These are phyloP conservation scores for Hericium rajendrae DNA, from an alignment of 768 basidiomycete genomes.

Conservation along the genomic window DNA sequence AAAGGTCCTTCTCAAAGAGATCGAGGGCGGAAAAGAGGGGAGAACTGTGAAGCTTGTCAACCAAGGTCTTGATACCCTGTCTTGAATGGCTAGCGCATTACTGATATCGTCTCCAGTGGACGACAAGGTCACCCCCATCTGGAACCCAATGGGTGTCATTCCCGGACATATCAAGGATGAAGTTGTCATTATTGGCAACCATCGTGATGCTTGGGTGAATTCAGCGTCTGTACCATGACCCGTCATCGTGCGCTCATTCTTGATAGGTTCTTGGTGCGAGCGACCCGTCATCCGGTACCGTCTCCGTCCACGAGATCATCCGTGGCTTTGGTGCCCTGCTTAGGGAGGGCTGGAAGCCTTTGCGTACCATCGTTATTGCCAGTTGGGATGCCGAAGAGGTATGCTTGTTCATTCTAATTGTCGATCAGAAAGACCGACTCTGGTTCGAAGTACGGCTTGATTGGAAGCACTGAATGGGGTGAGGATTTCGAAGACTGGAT, in stretches of 20 bases:
- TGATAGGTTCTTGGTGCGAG: slow-evolving; percentile 67
- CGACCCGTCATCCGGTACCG: slow-evolving; percentile 76
- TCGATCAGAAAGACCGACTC: not conserved
- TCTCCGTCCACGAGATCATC: slow-evolving; percentile 67
- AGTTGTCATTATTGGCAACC: slow-evolving; percentile 79
- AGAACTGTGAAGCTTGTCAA: slow-evolving; percentile 48
- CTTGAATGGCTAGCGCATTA: not conserved
- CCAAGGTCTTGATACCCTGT: slow-evolving; percentile 28
- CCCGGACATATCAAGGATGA: slow-evolving; percentile 81
- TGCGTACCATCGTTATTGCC: slow-evolving; percentile 66
- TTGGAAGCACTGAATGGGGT: slow-evolving; percentile 88
- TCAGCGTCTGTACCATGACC: slow-evolving; percentile 6
- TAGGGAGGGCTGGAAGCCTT: slow-evolving; percentile 72
- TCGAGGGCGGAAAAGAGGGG: slow-evolving; percentile 29
- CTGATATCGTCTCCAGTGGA: slow-evolving; percentile 39
- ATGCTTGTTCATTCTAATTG: slow-evolving; percentile 3
- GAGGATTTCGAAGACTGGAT: slow-evolving; percentile 88
- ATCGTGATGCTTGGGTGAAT: slow-evolving; percentile 63
- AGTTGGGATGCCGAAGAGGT: slow-evolving; percentile 79
- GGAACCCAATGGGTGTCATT: slow-evolving; percentile 80
- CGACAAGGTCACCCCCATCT: slow-evolving; percentile 75
- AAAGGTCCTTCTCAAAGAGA: slow-evolving; percentile 39
- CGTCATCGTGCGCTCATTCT: not conserved
- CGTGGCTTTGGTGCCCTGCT: slow-evolving; percentile 63
- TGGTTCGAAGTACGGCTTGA: slow-evolving; percentile 42